Evolutionary conservation across 1,284 basidiomycete genomes (phyloP), one percentile per base, ranked within the genome.

Genomic region (Puccinia hordei): DNA sequence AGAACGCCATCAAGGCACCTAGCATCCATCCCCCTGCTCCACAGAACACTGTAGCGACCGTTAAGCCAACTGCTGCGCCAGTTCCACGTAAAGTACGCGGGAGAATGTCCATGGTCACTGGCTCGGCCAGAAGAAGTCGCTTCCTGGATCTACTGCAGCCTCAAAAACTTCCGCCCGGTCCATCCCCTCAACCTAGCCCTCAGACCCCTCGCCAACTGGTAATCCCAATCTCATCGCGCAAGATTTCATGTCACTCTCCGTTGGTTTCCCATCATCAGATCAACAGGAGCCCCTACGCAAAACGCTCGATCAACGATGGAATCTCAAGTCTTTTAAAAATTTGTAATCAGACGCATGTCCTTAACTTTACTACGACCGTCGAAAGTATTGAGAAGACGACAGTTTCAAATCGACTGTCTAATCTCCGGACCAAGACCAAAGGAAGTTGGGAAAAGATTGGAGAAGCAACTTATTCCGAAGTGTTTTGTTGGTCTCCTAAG

Each of bases 391-490:
- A 49, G 46, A 49, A n/a, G 22, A 49, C 24, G 30, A 10, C 57
- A 15, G 41, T 74, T 38, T 74, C 46, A 13, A 41, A 35, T 38
- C 41, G 49, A 49, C 12, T n/a, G 22, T 77, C 63, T 10, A 78
- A 44, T 27, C 63, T 44, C 24, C 65, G 51, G 41, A 44, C 65
- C 19, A 57, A 57, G 51, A 51, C n/a, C 44, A 73, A 69, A 38
- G 69, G 77, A 24, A 33, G 5, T 49, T 80, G 77, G 66, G 57
- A 38, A 17, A 80, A 80, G 38, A 80, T 80, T 33, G 77, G 65
- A 6, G 77, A 80, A 53, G 77, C 77, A 19, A 80, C 55, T 22
- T 80, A 69, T 41, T 80, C 77, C 19, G 77, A 80, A 59, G 77
- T 80, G 9, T 80, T 72, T 63, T 53, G 35, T 35, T 80, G 66